Base-by-base conservation (phyloP, 2,329 filamentous ascomycete genomes). In the Trichoderma koningiopsis region DNA sequence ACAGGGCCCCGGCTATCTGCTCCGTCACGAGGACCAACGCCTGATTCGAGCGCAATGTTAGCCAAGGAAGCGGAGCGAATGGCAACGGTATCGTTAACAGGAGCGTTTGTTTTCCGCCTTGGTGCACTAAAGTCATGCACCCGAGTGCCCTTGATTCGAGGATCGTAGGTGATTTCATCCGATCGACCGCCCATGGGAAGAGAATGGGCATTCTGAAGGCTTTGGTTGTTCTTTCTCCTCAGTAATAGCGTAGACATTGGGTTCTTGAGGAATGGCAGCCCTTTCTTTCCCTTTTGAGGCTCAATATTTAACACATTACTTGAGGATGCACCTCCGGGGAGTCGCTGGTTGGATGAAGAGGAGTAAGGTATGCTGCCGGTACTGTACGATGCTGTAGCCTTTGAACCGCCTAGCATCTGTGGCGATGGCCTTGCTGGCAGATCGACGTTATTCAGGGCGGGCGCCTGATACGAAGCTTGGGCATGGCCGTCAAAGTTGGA, bases 61-160 rank as follows among this genome's bases (percentile, higher is more conserved):
- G 65, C 33, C 70, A 71, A 57, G 68, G 72, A 52, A 70, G 68
- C 33, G 67, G 72, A 64, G 66, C 72, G 40, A 70, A 72, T 22
- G 62, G 73, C 37, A 56, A 68, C 66, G 27, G 40, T 68, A 64
- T 70, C 69, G 72, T 71, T 27, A 47, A 22, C 29, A 62, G 71
- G 57, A 7, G 72, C 71, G 31, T 72, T 75, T 10, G 71, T 83
- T 70, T 81, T 83, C 29, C 82, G 83, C 61, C 87, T 81, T 1
- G 88, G 88, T 0, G 86, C 87, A 74, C 88, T 90, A 73, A 90
- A 91, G 76, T 89, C 89, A 75, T 91, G 89, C 61, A 90, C 84
- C 58, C 84, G 82, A 8, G 86, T 91, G 60, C 87, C 89, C 74
- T 84, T 84, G 72, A 91, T 91, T 11, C 87, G 83, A 22, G 88